Base-by-base conservation (phyloP, 768 basidiomycete genomes). In the Mycena amicta region DNA sequence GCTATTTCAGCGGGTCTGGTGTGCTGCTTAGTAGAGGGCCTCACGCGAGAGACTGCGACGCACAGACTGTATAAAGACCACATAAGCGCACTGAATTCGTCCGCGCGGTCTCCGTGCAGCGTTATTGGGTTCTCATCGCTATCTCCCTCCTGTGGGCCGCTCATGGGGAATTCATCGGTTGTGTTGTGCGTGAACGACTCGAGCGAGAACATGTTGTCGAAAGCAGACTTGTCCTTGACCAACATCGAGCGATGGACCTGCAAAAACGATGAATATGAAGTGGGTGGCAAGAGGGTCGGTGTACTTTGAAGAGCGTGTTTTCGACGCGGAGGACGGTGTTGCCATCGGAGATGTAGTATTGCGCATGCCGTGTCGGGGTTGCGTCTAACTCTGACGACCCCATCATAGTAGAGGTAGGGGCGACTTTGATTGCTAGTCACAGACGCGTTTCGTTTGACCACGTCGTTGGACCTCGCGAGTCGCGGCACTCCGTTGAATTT, bases 31-130 rank as follows among this genome's bases (percentile, higher is more conserved):
- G 55, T 47, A n/a, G 53, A 33, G 23, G 37, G 23, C 49, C 31
- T 50, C 49, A 53, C 12, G 29, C 31, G 8, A 45, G 12, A 26
- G 23, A 8, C 53, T 52, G 50, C 49, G 50, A 77, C 82, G 69
- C 71, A 83, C 82, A 83, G 60, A 6, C 81, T 80, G 61, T 84
- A 84, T 49, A 84, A 64, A 0, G 79, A 75, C 79, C 80, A 82
- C 50, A 83, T 69, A 28, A 84, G 67, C n/a, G 78, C 76, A 0
- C 78, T 74, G 62, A 84, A 83, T 49, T 82, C 78, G 43, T 79
- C 78, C 23, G 75, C 76, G 5, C 75, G 75, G 58, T 84, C 83
- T 15, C 81, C 82, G 37, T 75, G 77, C 30, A 84, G 72, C 28
- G 71, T 66, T 33, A 84, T 80, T 2, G 82, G 83, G 37, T 77